Conservation (phyloP, 2,329 filamentous ascomycete genomes). For the Rasamsonia emersonii region DNA sequence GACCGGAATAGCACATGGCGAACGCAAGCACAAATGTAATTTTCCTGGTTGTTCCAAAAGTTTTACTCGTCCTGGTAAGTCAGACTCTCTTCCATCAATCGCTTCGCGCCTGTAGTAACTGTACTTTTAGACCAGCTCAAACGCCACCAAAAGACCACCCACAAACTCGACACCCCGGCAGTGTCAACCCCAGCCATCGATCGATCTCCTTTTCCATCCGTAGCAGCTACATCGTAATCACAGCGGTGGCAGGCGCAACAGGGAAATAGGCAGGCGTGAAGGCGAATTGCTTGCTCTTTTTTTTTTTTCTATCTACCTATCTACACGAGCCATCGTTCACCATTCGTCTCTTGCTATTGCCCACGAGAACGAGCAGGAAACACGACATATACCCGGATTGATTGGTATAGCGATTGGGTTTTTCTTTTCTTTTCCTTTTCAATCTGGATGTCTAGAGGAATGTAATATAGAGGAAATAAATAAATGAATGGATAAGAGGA, state of each 20-base stretch:
- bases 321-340: too few relatives aligned
- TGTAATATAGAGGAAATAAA: too few relatives aligned
- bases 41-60: conserved; percentile 33
- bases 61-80: conserved; percentile 36
- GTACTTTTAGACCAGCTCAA: conserved; percentile 8
- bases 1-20: conserved; percentile 26
- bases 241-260: neutral
- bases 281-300: neutral
- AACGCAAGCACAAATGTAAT: conserved; percentile 34
- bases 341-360: too few relatives aligned
- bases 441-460: too few relatives aligned
- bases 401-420: too few relatives aligned
- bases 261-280: neutral
- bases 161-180: conserved; percentile 5
- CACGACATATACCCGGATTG: too few relatives aligned
- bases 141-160: conserved; percentile 11
- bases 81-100: neutral
- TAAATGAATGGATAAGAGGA: too few relatives aligned
- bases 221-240: neutral
- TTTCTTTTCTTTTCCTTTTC: too few relatives aligned
- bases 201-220: neutral
- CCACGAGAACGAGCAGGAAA: too few relatives aligned
- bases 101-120: neutral
- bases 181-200: neutral
- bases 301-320: neutral